These are phyloP conservation scores for Vaucheria bursata DNA, from an alignment of 352 stramenopile species.

Conservation along the genomic window DNA sequence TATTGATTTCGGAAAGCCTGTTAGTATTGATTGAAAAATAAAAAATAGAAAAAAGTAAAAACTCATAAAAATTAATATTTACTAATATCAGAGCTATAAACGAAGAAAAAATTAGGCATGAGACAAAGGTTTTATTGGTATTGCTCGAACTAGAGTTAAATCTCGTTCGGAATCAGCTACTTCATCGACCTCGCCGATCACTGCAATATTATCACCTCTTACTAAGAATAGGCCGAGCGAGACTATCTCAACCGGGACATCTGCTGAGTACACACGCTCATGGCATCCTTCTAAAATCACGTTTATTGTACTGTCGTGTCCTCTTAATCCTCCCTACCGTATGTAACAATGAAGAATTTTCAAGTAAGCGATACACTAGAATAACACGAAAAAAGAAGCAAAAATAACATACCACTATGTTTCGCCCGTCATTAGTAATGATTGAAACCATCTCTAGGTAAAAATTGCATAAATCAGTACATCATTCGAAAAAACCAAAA, in stretches of 20 bases:
- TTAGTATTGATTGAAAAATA: too few relatives aligned
- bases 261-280: slow-evolving; percentile 79
- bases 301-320: slow-evolving; percentile 85
- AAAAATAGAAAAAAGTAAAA: too few relatives aligned
- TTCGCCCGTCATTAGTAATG: slow-evolving; percentile 83
- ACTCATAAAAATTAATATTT: too few relatives aligned
- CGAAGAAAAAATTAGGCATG: too few relatives aligned
- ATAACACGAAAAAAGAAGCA: neutral
- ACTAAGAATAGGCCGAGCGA: slow-evolving; percentile 83
- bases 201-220: slow-evolving; percentile 76
- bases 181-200: neutral
- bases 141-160: neutral
- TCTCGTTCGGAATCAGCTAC: neutral
- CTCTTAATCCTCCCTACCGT: slow-evolving; percentile 51
- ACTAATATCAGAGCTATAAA: too few relatives aligned
- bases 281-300: slow-evolving; percentile 81
- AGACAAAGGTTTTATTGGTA: neutral
- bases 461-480: neutral
- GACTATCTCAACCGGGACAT: slow-evolving; percentile 67
- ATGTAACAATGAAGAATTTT: neutral
- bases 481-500: too few relatives aligned
- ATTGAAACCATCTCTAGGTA: slow-evolving; percentile 60
- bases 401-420: slow-evolving; percentile 65
- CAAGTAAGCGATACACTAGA: neutral
- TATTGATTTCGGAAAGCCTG: too few relatives aligned